Evolutionary conservation across 192 early-diverging fungal species (phyloP).

Genomic region (Gigaspora rosea): DNA sequence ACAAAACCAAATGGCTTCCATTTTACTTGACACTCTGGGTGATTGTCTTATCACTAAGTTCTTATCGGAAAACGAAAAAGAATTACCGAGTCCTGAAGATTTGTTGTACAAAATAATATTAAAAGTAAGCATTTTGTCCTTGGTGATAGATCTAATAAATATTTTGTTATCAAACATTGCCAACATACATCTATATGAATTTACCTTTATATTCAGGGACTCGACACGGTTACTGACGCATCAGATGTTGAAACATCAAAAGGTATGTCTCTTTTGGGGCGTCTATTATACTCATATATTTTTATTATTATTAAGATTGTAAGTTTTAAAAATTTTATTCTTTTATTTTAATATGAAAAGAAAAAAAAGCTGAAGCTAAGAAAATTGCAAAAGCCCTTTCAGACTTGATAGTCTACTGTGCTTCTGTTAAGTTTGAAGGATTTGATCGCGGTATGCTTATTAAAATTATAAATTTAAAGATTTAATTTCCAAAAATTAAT

Average conservation of each 20-base stretch:
- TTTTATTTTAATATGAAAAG: not conserved
- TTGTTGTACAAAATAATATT: conserved; percentile 73
- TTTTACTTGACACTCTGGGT: conserved; percentile 67
- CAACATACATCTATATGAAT: no score
- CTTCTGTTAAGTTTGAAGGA: conserved; percentile 60
- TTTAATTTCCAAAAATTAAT: no score
- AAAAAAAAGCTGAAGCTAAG: conserved; percentile 32
- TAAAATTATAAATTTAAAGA: no score
- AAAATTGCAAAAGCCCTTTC: conserved; percentile 56
- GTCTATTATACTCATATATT: no score
- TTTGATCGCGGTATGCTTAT: conserved; percentile 44
- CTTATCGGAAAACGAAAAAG: conserved; percentile 36
- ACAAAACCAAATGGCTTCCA: conserved; percentile 74
- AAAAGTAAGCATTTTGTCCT: conserved; percentile 51
- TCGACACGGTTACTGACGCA: not conserved
- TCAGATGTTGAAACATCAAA: conserved; percentile 43
- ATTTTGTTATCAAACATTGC: no score
- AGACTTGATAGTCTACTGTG: conserved; percentile 63
- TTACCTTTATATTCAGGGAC: no score
- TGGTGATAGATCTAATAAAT: no score
- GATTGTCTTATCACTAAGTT: conserved; percentile 60
- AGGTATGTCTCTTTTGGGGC: not conserved
- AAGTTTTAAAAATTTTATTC: no score
- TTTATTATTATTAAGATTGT: no score
- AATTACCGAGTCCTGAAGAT: conserved; percentile 70